A percentile compares a stretch with the other conserved stretches of the same genome.
These are phyloP conservation scores for Angomonas desouzai DNA, from an alignment of 208 protist genomes.

Conservation along the genomic window DNA sequence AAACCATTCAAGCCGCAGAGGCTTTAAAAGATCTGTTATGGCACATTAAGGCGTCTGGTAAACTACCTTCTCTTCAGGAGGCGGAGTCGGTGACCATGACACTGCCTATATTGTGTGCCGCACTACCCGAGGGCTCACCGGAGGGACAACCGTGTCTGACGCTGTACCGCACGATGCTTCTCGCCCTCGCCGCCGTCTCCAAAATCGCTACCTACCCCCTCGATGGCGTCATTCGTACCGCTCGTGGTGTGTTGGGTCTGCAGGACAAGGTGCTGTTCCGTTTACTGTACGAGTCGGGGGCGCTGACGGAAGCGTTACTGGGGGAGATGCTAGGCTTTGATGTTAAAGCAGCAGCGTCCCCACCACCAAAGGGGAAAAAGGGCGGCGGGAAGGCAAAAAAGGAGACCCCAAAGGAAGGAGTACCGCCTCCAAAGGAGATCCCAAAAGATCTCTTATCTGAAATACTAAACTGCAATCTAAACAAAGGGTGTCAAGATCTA, in stretches of 20 bases:
- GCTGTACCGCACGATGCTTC: slow-evolving; percentile 41
- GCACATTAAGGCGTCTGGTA: slow-evolving; percentile 14
- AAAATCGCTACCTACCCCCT: slow-evolving; percentile 57
- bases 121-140: slow-evolving; percentile 47
- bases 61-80: slow-evolving; percentile 20
- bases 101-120: slow-evolving; percentile 67
- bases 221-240: slow-evolving; percentile 33
- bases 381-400: neutral
- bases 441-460: slow-evolving; percentile 28
- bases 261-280: slow-evolving; percentile 46
- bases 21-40: slow-evolving; percentile 16
- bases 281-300: slow-evolving; percentile 33
- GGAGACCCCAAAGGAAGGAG: slow-evolving; percentile 10
- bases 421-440: slow-evolving; percentile 1
- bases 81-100: slow-evolving; percentile 48
- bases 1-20: slow-evolving; percentile 22
- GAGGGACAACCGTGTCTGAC: slow-evolving; percentile 32
- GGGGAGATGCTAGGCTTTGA: slow-evolving; percentile 41
- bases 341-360: neutral
- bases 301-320: slow-evolving; percentile 38
- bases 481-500: slow-evolving; percentile 39
- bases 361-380: neutral
- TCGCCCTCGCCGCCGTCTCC: slow-evolving; percentile 28
- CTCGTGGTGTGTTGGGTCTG: slow-evolving; percentile 25
- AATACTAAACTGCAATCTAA: slow-evolving; percentile 40